Evolutionary conservation across 306 rosid genomes (phyloP), one percentile per base, ranked within the genome.

Genomic region (Mucuna pruriens): DNA sequence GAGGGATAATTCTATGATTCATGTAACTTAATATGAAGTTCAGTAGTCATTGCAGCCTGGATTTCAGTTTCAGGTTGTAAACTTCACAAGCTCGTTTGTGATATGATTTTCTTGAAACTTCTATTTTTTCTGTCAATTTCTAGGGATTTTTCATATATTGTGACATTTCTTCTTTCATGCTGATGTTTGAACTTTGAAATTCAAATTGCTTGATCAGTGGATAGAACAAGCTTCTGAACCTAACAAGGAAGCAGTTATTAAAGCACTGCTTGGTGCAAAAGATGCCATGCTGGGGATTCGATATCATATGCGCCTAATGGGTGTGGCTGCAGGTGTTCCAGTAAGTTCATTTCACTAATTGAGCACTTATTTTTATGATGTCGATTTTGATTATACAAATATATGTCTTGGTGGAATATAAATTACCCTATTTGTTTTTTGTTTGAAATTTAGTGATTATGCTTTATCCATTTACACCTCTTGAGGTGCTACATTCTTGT

Each of bases 301-400:
- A 86, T 69, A 84, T 88, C 92, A 82, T 60, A 90, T 95, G 98
- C 93, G 88, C 80, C 83, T 51, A 49, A 92, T 93, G 98, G 99
- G 99, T 1, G 91, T 89, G 82, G 98, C 98, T 69, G 92, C 98
- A 39, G 99, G 96, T 66, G 96, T 95, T 85, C 99, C 99, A 78
- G 98, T 95, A 86, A 84, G 91, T 87, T 55, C 63, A 71, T 82
- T 78, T 55, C 71, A 78, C 64, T 74, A 74, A 23, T 40, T 69
- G 74, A 67, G 70, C 63, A 64, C 77, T 60, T 65, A 23, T 63
- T 79, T 58, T 63, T 80, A 29, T 66, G 72, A 39, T 81, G 74
- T 67, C 20, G 10, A 44, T 67, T 36, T 82, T 74, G 72, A 39
- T 34, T 49, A 19, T 42, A 63, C 51, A 75, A 49, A 46, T 45